A percentile compares a stretch with the other conserved stretches of the same genome.
phyloP scores from a whole-genome alignment of 2,329 filamentous ascomycete species.

The Chrysoporthe cubensis region DNA sequence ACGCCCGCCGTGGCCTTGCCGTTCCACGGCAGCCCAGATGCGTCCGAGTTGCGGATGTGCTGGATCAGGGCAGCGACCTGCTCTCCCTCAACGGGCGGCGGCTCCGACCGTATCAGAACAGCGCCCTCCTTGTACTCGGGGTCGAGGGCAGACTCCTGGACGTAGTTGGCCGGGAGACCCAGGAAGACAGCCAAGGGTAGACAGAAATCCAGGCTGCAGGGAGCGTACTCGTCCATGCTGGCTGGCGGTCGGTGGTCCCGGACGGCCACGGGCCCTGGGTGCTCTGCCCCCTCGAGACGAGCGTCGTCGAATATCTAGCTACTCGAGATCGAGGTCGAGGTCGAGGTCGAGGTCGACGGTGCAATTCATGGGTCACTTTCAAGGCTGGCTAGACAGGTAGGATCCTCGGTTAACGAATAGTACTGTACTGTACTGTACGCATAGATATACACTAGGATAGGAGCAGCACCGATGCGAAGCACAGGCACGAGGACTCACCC shows the following conservation, averaged over 20 bases:
- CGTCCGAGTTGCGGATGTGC: slow-evolving; percentile 69
- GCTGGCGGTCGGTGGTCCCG: neutral
- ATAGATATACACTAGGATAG: neutral
- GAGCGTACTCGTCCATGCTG: slow-evolving; percentile 79
- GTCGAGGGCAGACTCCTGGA: slow-evolving; percentile 47
- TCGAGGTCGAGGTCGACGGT: neutral
- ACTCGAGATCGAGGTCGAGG: neutral
- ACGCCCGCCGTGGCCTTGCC: slow-evolving; percentile 53
- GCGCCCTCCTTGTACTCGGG: slow-evolving; percentile 61
- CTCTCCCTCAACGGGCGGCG: slow-evolving; percentile 67
- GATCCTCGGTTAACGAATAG: neutral
- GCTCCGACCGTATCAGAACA: slow-evolving; percentile 69
- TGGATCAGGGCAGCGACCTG: slow-evolving; percentile 68
- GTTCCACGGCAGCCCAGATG: slow-evolving; percentile 69
- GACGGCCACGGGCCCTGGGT: neutral
- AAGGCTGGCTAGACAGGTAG: neutral
- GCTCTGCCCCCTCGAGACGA: neutral
- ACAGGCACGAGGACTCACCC: neutral
- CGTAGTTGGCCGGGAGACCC: slow-evolving; percentile 61
- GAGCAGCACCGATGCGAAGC: neutral
- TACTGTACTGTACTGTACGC: neutral
- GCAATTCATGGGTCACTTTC: neutral
- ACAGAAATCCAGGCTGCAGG: slow-evolving; percentile 83
- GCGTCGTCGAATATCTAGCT: neutral
- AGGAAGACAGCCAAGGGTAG: slow-evolving; percentile 83